Evolutionary conservation across 371 early-diverging fungal genomes (phyloP), one percentile per base, ranked within the genome.

Genomic region (Funneliformis caledonium): DNA sequence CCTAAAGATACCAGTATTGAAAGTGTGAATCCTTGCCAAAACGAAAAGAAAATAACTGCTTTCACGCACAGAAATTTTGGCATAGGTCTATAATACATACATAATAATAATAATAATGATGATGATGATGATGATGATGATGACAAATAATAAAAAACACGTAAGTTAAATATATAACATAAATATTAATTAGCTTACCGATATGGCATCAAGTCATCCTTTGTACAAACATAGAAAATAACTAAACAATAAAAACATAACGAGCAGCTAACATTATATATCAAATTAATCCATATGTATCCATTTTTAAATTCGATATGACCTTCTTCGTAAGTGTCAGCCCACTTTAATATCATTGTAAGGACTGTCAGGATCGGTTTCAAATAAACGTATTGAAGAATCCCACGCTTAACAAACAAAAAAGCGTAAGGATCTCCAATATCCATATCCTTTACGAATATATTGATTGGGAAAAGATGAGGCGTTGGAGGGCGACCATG

Each of bases 1-100:
- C 96, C 96, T 0, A 90, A 84, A 33, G 90, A 89, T 0, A 95
- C 94, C 50, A 97, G 82, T 11, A 97, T 85, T 10, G 98, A 94
- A 52, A 98, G 88, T 22, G 91, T 89, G 26, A 98, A 86, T n/a
- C 97, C 93, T 84, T 98, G 98, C 97, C 98, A 98, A 84, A 95
- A 98, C 0, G 97, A 95, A 83, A 98, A 94, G 84, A 97, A 97
- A 74, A 98, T 93, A 50, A 97, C 93, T 5, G 96, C 94, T 85
- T 98, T 98, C 83, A 98, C 93, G 81, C 96, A 96, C 16, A 97
- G 85, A 80, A 98, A 97, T 84, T 98, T 98, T 12, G 97, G 96
- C 42, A 97, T 82, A 8, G 98, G 97, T 64, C 96, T 93, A 83
- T 33, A 42, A 7, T n/a, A 19, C 42, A 43, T 68, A 78, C 22